These are phyloP conservation scores for Gentiana dahurica DNA, from an alignment of 257 asterid genomes.

Conservation along the genomic window DNA sequence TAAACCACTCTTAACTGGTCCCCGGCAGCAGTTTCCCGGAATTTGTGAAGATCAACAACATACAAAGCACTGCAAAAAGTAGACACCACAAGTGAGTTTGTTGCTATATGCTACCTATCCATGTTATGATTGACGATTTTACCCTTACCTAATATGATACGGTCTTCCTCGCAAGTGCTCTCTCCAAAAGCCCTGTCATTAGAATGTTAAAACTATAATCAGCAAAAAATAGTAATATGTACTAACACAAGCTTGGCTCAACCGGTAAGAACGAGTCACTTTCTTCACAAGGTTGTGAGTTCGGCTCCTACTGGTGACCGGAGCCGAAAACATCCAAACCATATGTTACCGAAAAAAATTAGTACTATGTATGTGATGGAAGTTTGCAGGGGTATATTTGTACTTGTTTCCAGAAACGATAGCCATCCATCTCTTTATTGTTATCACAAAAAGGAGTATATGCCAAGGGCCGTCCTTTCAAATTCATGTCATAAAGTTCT, in stretches of 20 bases:
- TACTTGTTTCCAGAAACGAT: constrained; percentile 95
- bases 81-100: constrained; percentile 15
- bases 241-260: too few relatives aligned
- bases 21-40: constrained; percentile 98
- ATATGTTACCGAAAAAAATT: too few relatives aligned
- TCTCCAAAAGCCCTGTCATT: constrained; percentile 91
- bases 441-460: constrained; percentile 98
- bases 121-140: constrained; percentile 1
- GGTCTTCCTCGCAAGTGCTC: constrained; percentile 97
- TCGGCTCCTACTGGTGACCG: too few relatives aligned
- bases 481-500: constrained; percentile 91
- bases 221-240: neutral
- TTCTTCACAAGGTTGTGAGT: too few relatives aligned
- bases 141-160: constrained; percentile 75
- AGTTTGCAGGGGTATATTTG: neutral
- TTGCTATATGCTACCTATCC: constrained; percentile 6
- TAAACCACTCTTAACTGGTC: constrained; percentile 89
- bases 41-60: constrained; percentile 84
- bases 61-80: constrained; percentile 72
- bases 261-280: too few relatives aligned
- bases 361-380: too few relatives aligned
- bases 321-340: too few relatives aligned
- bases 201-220: constrained; percentile 12
- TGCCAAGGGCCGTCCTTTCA: constrained; percentile 82
- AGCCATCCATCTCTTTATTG: constrained; percentile 99